These are phyloP conservation scores for Geranium brycei DNA, from an alignment of 345 rosid genomes.

Conservation along the genomic window DNA sequence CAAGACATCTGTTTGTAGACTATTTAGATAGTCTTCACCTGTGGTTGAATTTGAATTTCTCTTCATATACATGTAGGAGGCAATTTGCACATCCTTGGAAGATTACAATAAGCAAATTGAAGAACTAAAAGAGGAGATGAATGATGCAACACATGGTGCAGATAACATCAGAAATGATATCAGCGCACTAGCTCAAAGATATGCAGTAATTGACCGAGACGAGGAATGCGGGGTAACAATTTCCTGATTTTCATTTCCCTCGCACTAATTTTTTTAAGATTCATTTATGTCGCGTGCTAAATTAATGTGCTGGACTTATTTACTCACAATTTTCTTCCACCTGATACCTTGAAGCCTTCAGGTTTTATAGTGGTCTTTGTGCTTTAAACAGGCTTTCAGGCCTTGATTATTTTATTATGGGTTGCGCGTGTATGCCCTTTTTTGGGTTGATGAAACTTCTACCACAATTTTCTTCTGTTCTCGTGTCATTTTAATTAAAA, in stretches of 20 bases:
- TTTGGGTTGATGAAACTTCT: too few species aligned
- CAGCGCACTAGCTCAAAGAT: constrained; percentile 94
- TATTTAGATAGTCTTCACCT: neutral
- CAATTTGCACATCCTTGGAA: constrained; percentile 90
- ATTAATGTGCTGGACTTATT: constrained; percentile 8
- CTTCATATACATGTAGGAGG: constrained; percentile 46
- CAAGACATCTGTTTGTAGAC: too few species aligned
- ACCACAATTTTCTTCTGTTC: too few species aligned
- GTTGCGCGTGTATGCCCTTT: neutral
- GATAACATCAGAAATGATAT: constrained; percentile 97
- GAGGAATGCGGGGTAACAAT: constrained; percentile 93
- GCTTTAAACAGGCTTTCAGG: too few species aligned
- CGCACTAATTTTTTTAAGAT: neutral
- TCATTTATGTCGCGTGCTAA: neutral
- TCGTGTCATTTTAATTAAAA: too few species aligned
- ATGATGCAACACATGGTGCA: constrained; percentile 99
- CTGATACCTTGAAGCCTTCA: neutral
- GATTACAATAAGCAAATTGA: constrained; percentile 98
- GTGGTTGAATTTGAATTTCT: constrained; percentile 1
- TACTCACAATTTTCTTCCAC: neutral
- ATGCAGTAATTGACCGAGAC: constrained; percentile 70
- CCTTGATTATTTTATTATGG: neutral
- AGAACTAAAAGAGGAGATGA: constrained; percentile 87
- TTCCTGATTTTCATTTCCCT: constrained; percentile 10
- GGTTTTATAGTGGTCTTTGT: neutral